These are phyloP conservation scores for Cruciata laevipes DNA, from an alignment of 257 asterid species.

Conservation along the genomic window DNA sequence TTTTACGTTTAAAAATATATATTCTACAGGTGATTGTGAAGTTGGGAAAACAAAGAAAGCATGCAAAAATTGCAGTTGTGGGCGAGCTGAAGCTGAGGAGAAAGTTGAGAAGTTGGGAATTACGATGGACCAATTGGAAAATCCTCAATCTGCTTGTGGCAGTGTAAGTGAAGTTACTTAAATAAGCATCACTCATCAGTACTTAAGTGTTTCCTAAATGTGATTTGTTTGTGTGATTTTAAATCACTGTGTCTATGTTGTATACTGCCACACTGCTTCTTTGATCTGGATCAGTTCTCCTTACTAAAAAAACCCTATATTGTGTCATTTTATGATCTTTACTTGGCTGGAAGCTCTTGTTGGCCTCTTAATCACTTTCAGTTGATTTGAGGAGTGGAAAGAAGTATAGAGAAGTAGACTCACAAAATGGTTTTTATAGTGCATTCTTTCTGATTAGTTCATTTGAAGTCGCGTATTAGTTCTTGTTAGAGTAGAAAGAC, in stretches of 20 bases:
- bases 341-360: background rate
- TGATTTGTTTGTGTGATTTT: background rate
- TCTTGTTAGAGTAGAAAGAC: background rate
- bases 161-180: slow-evolving; percentile 39
- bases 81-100: slow-evolving; percentile 86
- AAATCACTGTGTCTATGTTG: background rate
- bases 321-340: background rate
- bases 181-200: background rate
- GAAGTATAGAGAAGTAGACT: background rate
- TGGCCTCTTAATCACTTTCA: background rate
- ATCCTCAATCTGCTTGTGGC: slow-evolving; percentile 98
- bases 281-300: background rate
- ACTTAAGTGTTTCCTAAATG: background rate
- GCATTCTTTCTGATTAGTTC: background rate
- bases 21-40: slow-evolving; percentile 69
- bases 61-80: slow-evolving; percentile 89
- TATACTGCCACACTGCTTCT: background rate
- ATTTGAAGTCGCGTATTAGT: background rate
- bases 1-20: slow-evolving; percentile 5
- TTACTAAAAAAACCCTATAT: background rate
- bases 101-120: slow-evolving; percentile 73
- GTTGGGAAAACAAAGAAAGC: slow-evolving; percentile 82
- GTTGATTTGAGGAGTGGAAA: background rate
- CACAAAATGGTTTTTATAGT: background rate
- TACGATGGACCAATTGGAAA: slow-evolving; percentile 61